phyloP scores from a whole-genome alignment of 345 rosid species.

The Erodium maritimum region DNA sequence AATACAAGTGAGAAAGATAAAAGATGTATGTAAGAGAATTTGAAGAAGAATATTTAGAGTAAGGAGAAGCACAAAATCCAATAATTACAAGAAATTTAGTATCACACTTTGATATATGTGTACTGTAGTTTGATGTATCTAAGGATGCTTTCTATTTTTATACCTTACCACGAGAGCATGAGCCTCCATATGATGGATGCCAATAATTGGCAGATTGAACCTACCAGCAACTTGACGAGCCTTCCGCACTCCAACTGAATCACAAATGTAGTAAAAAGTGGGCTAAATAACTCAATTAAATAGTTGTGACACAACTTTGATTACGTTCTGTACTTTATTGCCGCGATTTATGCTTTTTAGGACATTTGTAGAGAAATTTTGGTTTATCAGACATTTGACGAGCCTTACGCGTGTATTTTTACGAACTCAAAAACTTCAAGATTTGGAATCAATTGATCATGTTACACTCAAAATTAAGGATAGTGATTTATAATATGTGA shows the following conservation, averaged over 20 bases:
- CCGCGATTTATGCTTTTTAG: too few relatives aligned
- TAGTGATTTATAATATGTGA: too few relatives aligned
- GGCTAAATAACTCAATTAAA: too few relatives aligned
- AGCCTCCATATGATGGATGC: slow-evolving; percentile 98
- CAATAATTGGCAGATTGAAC: slow-evolving; percentile 58
- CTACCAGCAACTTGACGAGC: slow-evolving; percentile 63
- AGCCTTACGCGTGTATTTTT: too few relatives aligned
- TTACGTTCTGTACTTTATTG: too few relatives aligned
- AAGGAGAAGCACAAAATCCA: neutral
- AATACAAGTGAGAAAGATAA: slow-evolving; percentile 5
- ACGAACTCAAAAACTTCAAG: too few relatives aligned
- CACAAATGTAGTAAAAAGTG: too few relatives aligned
- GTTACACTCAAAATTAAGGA: too few relatives aligned
- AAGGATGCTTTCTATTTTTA: neutral
- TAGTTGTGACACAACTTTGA: too few relatives aligned
- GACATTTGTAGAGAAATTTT: too few relatives aligned
- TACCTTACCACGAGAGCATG: slow-evolving; percentile 91
- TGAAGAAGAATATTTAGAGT: neutral
- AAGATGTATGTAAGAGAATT: neutral
- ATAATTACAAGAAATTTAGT: neutral
- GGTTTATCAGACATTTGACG: too few relatives aligned
- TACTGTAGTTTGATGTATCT: neutral
- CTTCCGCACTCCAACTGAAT: slow-evolving; percentile 82
- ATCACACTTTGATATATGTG: neutral
- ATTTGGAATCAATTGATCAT: too few relatives aligned